Base-by-base conservation (phyloP, 805 yeast species). In the Saccharomycopsis fibuligera region DNA sequence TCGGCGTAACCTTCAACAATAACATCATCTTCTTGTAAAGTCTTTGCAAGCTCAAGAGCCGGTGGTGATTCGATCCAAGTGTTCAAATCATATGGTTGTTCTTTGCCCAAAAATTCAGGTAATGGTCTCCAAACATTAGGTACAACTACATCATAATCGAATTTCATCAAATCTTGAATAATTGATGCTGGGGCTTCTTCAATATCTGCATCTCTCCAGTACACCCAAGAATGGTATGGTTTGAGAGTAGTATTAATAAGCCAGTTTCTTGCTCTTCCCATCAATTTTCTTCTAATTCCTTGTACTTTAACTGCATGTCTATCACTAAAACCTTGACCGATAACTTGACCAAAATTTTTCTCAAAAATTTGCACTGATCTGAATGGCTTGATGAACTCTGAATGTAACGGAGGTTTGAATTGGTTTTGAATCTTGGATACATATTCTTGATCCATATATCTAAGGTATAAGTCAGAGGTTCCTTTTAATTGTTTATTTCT, bases 141-240 rank as follows among this genome's bases (percentile, higher is more conserved):
- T 16, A 91, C 97, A 45, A 91, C 87, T 25, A 91, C 93, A 63
- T 91, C 98, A 61, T 77, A 79, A 62, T 84, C 80, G 64, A 88
- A 96, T 58, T 79, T 85, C 97, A 91, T 91, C 58, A 90, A 70
- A 66, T 90, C 97, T 65, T 90, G 96, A 54, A 90, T 65, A 53
- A 90, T 79, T 1, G 96, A 82, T 1, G 81, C 74, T 3, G 96
- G 95, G 27, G 84, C 79, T 0, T 90, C 81, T 63, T 90, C 96
- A n/a, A 91, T 96, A 65, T 91, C 98, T 10, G 93, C 96, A 68
- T 91, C 98, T 66, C 98, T 74, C 98, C 98, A 91, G 64, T 90
- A 89, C 5, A 91, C 96, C 85, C 90, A 89, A 5, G 95, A 81
- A 63, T 91, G 98, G 63, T 91, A 81, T 1, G 98, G 97, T 63